phyloP scores from a whole-genome alignment of 2,329 filamentous ascomycete genomes.

The Cladosporium sp. region DNA sequence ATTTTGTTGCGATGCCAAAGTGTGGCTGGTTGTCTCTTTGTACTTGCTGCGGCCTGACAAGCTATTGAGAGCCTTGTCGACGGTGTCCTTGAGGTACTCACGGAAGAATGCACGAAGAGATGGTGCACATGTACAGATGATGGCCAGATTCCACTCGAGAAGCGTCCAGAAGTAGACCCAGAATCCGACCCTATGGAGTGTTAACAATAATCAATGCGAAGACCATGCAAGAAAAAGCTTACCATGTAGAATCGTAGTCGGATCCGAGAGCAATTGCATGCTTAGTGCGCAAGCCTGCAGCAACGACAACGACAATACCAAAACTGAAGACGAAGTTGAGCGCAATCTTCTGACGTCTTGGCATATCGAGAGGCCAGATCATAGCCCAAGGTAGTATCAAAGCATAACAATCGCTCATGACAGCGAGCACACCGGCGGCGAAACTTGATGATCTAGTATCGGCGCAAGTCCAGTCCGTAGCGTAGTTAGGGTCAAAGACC shows the following conservation, averaged over 20 bases:
- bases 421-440: conserved; percentile 16
- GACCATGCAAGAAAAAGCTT: neutral
- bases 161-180: conserved; percentile 26
- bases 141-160: conserved; percentile 25
- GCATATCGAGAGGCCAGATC: conserved; percentile 41
- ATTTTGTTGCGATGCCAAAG: neutral
- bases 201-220: neutral
- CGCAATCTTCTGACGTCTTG: conserved; percentile 35
- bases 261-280: conserved; percentile 24
- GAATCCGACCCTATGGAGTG: conserved; percentile 22
- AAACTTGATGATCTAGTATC: conserved; percentile 29
- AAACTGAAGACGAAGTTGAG: conserved; percentile 22
- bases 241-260: conserved; percentile 8
- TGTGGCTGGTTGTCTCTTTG: conserved; percentile 5
- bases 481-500: conserved; percentile 15
- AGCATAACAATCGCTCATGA: conserved; percentile 20
- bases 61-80: conserved; percentile 16
- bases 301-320: conserved; percentile 27
- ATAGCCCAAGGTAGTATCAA: conserved; percentile 31
- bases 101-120: conserved; percentile 22
- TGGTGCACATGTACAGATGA: conserved; percentile 26
- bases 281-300: conserved; percentile 30
- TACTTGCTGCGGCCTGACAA: conserved; percentile 9
- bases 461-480: conserved; percentile 25
- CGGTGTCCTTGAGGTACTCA: conserved; percentile 16